phyloP scores from a whole-genome alignment of 768 basidiomycete species.

The Boletus patriciae region DNA sequence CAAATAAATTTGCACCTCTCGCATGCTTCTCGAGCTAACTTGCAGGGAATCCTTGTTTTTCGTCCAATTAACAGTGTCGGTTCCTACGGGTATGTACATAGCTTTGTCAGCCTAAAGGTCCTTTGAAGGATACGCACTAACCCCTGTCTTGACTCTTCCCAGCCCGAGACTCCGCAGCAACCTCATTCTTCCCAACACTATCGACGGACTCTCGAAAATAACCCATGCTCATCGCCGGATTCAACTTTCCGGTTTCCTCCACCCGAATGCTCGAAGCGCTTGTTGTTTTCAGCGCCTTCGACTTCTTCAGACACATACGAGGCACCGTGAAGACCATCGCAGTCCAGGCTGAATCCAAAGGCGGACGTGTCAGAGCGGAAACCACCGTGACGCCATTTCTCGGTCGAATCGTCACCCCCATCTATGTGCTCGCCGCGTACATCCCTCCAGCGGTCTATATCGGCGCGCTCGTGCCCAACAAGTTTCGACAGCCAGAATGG shows the following conservation, averaged over 20 bases:
- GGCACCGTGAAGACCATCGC: background rate
- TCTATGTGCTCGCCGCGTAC: conserved; percentile 14
- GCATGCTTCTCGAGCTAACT: conserved; percentile 6
- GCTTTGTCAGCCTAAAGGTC: too few species aligned
- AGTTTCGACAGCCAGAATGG: conserved; percentile 30
- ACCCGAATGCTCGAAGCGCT: conserved; percentile 8
- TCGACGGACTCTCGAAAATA: background rate
- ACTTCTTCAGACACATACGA: background rate
- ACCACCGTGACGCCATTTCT: conserved; percentile 10
- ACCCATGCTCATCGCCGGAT: conserved; percentile 8
- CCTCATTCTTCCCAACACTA: background rate
- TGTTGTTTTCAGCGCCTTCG: conserved; percentile 1
- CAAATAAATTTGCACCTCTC: background rate
- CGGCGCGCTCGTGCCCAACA: conserved; percentile 18
- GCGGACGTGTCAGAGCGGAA: conserved; percentile 11
- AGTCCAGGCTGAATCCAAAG: conserved; percentile 6
- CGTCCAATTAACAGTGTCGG: too few species aligned
- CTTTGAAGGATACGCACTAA: background rate
- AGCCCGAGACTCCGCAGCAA: background rate
- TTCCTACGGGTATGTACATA: too few species aligned
- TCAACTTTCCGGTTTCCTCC: conserved; percentile 2
- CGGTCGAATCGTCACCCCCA: conserved; percentile 20
- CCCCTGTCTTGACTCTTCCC: background rate
- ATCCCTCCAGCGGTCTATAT: conserved; percentile 23
- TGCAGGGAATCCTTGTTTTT: background rate